These are phyloP conservation scores for Suillus occidentalis DNA, from an alignment of 768 basidiomycete species.

Conservation along the genomic window DNA sequence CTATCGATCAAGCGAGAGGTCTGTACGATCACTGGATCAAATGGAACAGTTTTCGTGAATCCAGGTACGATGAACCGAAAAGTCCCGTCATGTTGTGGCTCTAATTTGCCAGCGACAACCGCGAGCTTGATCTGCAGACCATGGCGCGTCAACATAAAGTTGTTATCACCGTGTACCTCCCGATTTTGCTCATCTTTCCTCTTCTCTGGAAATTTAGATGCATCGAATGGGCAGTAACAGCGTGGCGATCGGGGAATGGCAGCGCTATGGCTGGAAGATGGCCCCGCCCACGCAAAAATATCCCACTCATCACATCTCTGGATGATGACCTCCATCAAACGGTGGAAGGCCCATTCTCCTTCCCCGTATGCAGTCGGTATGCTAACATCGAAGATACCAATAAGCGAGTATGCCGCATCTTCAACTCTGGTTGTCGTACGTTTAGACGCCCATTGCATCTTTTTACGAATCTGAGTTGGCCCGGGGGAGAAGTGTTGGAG, in stretches of 20 bases:
- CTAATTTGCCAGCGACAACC: constrained; percentile 11
- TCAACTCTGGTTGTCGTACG: constrained; percentile 25
- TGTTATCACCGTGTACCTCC: constrained; percentile 15
- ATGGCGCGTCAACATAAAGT: constrained; percentile 14
- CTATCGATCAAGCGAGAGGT: not conserved
- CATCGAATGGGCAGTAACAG: constrained; percentile 11
- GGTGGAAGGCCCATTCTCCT: constrained; percentile 25
- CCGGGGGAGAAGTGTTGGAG: constrained; percentile 1
- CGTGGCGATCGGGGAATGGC: constrained; percentile 17
- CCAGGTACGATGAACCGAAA: not conserved
- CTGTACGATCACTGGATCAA: not conserved
- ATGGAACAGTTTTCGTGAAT: not conserved
- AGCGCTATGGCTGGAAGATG: constrained; percentile 14
- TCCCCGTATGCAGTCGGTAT: constrained; percentile 17
- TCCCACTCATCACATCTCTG: constrained; percentile 23
- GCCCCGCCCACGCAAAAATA: constrained; percentile 25
- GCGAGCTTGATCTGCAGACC: constrained; percentile 17
- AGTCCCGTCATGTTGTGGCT: not conserved
- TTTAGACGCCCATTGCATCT: constrained; percentile 22
- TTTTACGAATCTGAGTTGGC: constrained; percentile 10
- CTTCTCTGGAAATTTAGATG: not conserved
- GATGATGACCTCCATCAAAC: constrained; percentile 26
- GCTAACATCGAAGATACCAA: constrained; percentile 26
- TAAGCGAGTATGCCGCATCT: constrained; percentile 26
- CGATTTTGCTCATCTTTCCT: not conserved